Evolutionary conservation across 2,329 filamentous ascomycete species (phyloP).

Genomic region (Penicillium sp.): DNA sequence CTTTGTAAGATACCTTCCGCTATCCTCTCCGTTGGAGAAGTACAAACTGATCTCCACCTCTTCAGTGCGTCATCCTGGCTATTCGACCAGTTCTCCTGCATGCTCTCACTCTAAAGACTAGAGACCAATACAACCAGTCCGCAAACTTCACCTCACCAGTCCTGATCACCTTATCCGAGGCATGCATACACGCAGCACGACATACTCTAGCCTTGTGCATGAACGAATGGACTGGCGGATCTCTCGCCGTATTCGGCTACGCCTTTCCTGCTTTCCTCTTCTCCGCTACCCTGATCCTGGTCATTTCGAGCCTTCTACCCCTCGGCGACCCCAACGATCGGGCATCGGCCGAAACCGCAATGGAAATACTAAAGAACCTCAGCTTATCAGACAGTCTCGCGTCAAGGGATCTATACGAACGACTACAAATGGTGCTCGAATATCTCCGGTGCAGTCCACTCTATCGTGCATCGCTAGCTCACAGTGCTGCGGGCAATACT

Average conservation of each 20-base stretch:
- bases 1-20: conserved; percentile 21
- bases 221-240: conserved; percentile 33
- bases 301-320: conserved; percentile 27
- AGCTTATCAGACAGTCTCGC: conserved; percentile 12
- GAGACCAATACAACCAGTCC: conserved; percentile 6
- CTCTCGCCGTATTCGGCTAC: conserved; percentile 31
- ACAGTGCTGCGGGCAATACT: background rate
- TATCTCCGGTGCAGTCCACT: conserved; percentile 2
- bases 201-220: conserved; percentile 29
- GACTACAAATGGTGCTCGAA: conserved; percentile 7
- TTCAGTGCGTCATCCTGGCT: conserved; percentile 34
- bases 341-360: conserved; percentile 22
- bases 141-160: conserved; percentile 18
- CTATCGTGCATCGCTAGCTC: background rate
- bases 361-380: conserved; percentile 21
- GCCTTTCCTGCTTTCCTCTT: conserved; percentile 35
- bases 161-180: conserved; percentile 27
- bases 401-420: conserved; percentile 16
- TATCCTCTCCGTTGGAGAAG: background rate
- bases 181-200: conserved; percentile 32
- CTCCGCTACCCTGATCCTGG: conserved; percentile 29
- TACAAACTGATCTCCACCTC: conserved; percentile 1
- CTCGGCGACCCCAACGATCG: conserved; percentile 19
- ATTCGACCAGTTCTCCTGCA: conserved; percentile 35
- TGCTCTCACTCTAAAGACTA: conserved; percentile 21